Evolutionary conservation across 164 flowering plant species (phyloP), one percentile per base, ranked within the genome.

Genomic region (Amborella trichopoda): DNA sequence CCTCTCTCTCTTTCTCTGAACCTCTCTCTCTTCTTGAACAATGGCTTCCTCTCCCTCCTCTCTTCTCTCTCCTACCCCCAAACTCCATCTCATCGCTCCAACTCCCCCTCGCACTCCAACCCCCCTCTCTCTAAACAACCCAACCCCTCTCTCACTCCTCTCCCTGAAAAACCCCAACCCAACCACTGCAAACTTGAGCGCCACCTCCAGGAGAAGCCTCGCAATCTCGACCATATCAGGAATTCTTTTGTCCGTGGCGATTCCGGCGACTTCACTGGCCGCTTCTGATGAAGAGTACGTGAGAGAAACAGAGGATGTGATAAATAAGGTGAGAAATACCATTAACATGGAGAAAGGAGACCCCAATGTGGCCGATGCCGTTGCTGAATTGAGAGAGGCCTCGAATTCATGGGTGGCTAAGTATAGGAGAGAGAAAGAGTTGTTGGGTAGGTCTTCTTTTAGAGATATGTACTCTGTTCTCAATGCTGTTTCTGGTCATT

Each of bases 331-430:
- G 3, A 68, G 80, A 55, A 52, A 47, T 36, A 83, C 98, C 30
- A 67, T 90, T 48, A 73, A 33, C 46, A 67, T 79, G 76, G 82
- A 78, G 46, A 81, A 64, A 47, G 72, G 18, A 20, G 91, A 83
- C 44, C 98, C 98, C 0, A 72, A 71, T 34, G 72, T 79, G 23
- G 85, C 87, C 0, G 28, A 26, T 0, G 87, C 94, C 2, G 98
- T 91, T 45, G 69, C 94, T 12, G 85, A 78, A 0, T 66, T 91
- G 0, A 59, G 96, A 53, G 81, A 81, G 22, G 56, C 78, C 1
- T 91, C 98, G 1, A 91, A 86, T 44, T 63, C 77, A 1, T 91
- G 98, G 98, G 98, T 91, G 63, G 98, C 98, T 3, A 91, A 91
- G 85, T 86, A 90, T 53, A 56, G 98, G 57, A 72, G 76, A 50